Base-by-base conservation (phyloP, 306 rosid genomes). In the Psophocarpus tetragonolobus region DNA sequence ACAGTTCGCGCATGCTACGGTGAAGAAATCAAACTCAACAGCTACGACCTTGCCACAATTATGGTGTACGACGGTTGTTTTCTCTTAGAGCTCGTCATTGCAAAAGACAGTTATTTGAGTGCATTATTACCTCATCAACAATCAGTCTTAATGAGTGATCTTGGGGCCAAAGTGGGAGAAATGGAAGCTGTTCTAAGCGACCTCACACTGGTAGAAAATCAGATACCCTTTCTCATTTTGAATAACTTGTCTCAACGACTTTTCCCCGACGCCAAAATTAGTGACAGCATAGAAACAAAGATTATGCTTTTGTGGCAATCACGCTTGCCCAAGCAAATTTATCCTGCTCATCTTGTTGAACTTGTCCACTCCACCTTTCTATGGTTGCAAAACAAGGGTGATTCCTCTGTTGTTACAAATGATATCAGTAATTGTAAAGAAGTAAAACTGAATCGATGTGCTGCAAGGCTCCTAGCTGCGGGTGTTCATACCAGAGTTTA, bases 121-220 rank as follows among this genome's bases (percentile, higher is more conserved):
- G 2, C 51, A 13, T 0, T 1, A 3, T 7, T 44, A 4, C 15
- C n/a, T 0, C 48, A 13, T 0, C 48, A 13, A 12, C 17, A 12
- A 1, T 42, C 48, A 2, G 48, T 42, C 50, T 4, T 3, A 48
- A 11, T 1, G 12, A 38, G 44, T 9, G 44, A 9, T 1, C 24
- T 6, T 2, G 56, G 23, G 15, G 13, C 47, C 26, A 1, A 3
- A 27, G 13, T 42, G 0, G 41, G 13, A 2, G 17, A 11, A 17
- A 24, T 1, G 2, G 45, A 63, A 13, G 36, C n/a, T 12, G 20
- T 62, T 0, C 10, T 72, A 14, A 32, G n/a, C 7, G 87, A 84
- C 70, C 24, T 84, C 1, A 50, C 30, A 6, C 3, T 84, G 6
- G 41, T 80, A 12, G 81, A 84, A 17, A 83, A 77, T 15, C 80